Base-by-base conservation (phyloP, 805 yeast genomes). In the Suhomyces faveliae region DNA sequence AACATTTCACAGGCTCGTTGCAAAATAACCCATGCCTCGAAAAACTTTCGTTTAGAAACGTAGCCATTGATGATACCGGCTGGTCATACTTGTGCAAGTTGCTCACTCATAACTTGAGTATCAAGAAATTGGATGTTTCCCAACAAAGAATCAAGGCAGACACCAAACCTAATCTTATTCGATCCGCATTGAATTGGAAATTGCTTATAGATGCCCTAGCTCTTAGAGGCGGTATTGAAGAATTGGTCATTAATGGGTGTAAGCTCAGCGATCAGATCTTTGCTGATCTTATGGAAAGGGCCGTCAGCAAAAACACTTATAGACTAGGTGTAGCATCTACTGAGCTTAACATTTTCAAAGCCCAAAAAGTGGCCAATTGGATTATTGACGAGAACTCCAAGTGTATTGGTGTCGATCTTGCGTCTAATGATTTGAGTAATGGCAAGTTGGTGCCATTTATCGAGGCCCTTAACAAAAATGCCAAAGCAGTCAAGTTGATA, bases 201-300 rank as follows among this genome's bases (percentile, higher is more conserved):
- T 52, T 79, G 40, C 74, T 80, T 51, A 71, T 73, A 24, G 63
- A 70, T 22, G 54, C 79, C 1, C 47, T 80, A n/a, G 58, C 64
- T 0, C 12, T 56, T 12, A 62, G 82, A 48, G 80, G 80, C 5
- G 84, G 85, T 0, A 70, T 80, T 27, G 83, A 78, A 57, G 85
- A 80, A 53, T 66, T 80, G 48, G 84, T 80, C 12, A 72, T 80
- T 43, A 79, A 80, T 53, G 84, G 85, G 1, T 80, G 83, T 57
- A 75, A 76, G 52, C 58, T 80, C 38, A 58, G 70, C 2, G 76
- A 74, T 50, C 63, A 60, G 2, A 70, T 66, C 29, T 79, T 79
- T 51, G 56, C 62, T 29, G 60, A 64, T 7, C 64, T 80, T 40
- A 67, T 80, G 20, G 62, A 62, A 7, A 64, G 63, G 20, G 80